Percentiles rank a stretch among this genome's conserved stretches.
Evolutionary conservation across 345 rosid genomes (phyloP).

Genomic region (Eucalyptus melliodora): DNA sequence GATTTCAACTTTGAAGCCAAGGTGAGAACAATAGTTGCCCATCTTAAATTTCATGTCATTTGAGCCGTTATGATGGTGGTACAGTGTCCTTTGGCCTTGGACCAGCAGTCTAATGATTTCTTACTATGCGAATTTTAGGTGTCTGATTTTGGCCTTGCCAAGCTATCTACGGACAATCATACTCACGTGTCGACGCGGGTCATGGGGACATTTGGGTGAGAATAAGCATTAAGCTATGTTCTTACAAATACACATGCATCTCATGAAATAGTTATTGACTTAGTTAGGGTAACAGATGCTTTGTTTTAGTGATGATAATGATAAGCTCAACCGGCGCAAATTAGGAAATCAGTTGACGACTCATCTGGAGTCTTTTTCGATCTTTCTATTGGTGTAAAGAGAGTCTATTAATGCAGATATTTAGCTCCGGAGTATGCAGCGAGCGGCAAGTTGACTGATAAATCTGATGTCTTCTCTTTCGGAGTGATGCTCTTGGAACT

Average conservation of each 20-base stretch:
- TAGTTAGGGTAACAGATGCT: not conserved
- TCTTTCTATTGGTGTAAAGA: not conserved
- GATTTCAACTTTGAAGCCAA: slow-evolving; percentile 28
- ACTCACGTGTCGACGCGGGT: slow-evolving; percentile 2
- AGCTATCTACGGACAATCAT: not conserved
- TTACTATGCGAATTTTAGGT: not conserved
- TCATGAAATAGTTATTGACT: not conserved
- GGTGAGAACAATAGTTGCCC: not conserved
- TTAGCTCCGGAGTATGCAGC: slow-evolving; percentile 96
- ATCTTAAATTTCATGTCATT: not conserved
- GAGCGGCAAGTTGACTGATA: slow-evolving; percentile 80
- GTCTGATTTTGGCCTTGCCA: slow-evolving; percentile 7
- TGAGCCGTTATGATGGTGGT: not conserved
- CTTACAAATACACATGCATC: not conserved
- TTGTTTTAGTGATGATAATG: not conserved
- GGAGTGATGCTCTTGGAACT: slow-evolving; percentile 87
- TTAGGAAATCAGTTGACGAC: not conserved
- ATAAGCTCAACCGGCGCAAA: not conserved
- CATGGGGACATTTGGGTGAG: slow-evolving; percentile 6
- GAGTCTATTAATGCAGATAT: slow-evolving; percentile 25
- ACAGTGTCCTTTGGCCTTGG: not conserved
- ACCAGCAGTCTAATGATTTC: not conserved
- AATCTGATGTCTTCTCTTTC: slow-evolving; percentile 86
- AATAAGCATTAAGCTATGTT: not conserved
- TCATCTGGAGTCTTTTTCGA: not conserved